Percentiles rank a stretch among this genome's conserved stretches.
Conservation (phyloP, 2,329 filamentous ascomycete species). For the Stagonosporopsis vannaccii region DNA sequence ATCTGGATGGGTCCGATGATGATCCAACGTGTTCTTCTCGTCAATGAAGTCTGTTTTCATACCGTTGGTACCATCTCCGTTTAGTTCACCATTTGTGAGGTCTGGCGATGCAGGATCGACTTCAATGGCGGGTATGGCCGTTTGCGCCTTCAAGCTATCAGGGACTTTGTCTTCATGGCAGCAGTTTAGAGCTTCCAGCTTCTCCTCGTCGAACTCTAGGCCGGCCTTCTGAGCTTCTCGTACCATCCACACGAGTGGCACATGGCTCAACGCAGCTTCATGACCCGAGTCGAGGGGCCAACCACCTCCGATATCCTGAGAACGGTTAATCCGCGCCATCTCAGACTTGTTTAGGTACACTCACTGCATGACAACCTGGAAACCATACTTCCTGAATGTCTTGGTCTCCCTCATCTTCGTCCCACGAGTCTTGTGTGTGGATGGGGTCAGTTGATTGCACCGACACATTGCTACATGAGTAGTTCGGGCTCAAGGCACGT, state of each 20-base stretch:
- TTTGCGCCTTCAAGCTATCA: slow-evolving; percentile 6
- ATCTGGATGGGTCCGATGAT: slow-evolving; percentile 31
- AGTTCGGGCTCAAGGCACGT: slow-evolving; percentile 41
- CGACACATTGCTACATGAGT: slow-evolving; percentile 38
- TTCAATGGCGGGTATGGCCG: slow-evolving; percentile 41
- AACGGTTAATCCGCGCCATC: not conserved
- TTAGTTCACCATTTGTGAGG: not conserved
- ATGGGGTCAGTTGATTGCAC: slow-evolving; percentile 41
- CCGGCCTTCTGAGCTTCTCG: slow-evolving; percentile 70
- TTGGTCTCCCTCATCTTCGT: slow-evolving; percentile 61
- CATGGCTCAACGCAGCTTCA: slow-evolving; percentile 67
- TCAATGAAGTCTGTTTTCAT: slow-evolving; percentile 19
- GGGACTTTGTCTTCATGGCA: slow-evolving; percentile 45
- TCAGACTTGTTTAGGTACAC: slow-evolving; percentile 7
- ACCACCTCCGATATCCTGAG: slow-evolving; percentile 74
- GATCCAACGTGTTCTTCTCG: slow-evolving; percentile 23
- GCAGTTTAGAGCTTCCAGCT: slow-evolving; percentile 72
- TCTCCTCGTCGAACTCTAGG: slow-evolving; percentile 72
- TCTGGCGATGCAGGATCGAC: slow-evolving; percentile 40
- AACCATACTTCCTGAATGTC: slow-evolving; percentile 86
- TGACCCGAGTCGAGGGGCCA: slow-evolving; percentile 68
- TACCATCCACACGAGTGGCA: slow-evolving; percentile 75
- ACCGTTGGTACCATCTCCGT: not conserved
- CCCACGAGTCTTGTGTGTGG: slow-evolving; percentile 30
- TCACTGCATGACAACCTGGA: slow-evolving; percentile 72